Conservation (phyloP, 2,329 filamentous ascomycete species). For the Clarireedia monteithiana region DNA sequence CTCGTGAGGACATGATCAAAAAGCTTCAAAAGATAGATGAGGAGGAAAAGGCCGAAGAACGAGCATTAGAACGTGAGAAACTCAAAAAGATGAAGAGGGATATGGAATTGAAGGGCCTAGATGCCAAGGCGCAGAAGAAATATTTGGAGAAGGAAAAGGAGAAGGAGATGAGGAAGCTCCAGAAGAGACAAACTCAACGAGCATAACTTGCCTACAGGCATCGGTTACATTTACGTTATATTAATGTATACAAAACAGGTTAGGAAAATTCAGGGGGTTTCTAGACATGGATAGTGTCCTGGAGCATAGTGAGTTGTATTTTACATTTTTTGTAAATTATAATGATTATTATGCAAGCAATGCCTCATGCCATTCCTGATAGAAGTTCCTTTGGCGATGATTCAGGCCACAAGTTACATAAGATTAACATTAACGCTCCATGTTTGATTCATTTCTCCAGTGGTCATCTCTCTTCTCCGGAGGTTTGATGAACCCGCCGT, state of each 20-base stretch:
- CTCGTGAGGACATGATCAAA: slow-evolving; percentile 71
- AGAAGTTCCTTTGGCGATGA: too few species aligned
- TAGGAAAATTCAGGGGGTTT: background rate
- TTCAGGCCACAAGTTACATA: too few species aligned
- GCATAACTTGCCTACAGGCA: slow-evolving; percentile 6
- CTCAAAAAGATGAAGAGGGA: slow-evolving; percentile 87
- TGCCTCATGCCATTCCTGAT: too few species aligned
- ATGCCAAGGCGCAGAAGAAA: slow-evolving; percentile 79
- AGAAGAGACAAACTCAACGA: slow-evolving; percentile 53
- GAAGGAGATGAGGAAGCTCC: slow-evolving; percentile 56
- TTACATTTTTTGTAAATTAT: too few species aligned
- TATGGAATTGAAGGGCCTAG: slow-evolving; percentile 65
- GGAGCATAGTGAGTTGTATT: too few species aligned
- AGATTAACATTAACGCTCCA: too few species aligned
- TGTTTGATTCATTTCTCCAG: too few species aligned
- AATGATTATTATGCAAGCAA: too few species aligned
- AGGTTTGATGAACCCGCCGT: too few species aligned
- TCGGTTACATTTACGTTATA: background rate
- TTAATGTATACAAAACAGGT: slow-evolving; percentile 4
- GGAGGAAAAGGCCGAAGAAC: slow-evolving; percentile 73
- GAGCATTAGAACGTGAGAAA: slow-evolving; percentile 62
- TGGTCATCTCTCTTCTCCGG: too few species aligned
- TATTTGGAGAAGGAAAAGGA: slow-evolving; percentile 75
- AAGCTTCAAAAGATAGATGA: slow-evolving; percentile 76
- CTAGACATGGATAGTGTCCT: too few species aligned